Base-by-base conservation (phyloP, 2,329 filamentous ascomycete species). In the Alternaria novae-zelandiae region DNA sequence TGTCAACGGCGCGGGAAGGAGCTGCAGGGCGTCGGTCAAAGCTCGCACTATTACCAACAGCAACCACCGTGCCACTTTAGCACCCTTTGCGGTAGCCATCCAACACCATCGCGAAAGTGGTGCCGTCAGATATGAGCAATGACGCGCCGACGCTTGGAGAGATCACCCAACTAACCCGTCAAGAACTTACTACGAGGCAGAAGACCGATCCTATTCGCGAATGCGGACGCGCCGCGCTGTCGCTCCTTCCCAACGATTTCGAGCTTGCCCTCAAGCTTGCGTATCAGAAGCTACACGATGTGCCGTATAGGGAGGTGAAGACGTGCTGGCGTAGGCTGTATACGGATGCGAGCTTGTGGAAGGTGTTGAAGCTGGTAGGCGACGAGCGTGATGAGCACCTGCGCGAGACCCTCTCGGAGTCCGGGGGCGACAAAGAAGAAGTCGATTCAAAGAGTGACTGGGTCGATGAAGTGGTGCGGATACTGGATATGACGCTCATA, bases 401-500 rank as follows among this genome's bases (percentile, higher is more conserved):
- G 47, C 20, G 41, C 32, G 21, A 43, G 32, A 25, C 13, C 45
- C 44, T 13, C 9, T n/a, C 26, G 2, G 21, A 26, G 23, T 5
- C 8, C 3, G 45, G 41, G 41, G 30, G 57, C 58, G 59, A 54
- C 41, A 49, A 36, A 23, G 8, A 59, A 9, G 64, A 69, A 45
- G 66, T 79, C 4, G 59, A 60, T 41, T 53, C 63, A 17, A 53
- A 70, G 8, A 70, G 81, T 17, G 45, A 23, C 30, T 87, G 84
- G 79, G 74, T 94, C 5, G 84, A 87, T 32, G 78, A 83, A 2
- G 83, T 91, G 2, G 86, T 97, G 32, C 84, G 85, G 57, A 81
- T 85, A 1, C 84, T 98, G 2, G 94, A 97, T 72, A 88, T 89
- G 77, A 90, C 91, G 0, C 80, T 96, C 47, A 92, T 97, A 49